These are phyloP conservation scores for Vitis riparia DNA, from an alignment of 164 flowering plant genomes.

Conservation along the genomic window DNA sequence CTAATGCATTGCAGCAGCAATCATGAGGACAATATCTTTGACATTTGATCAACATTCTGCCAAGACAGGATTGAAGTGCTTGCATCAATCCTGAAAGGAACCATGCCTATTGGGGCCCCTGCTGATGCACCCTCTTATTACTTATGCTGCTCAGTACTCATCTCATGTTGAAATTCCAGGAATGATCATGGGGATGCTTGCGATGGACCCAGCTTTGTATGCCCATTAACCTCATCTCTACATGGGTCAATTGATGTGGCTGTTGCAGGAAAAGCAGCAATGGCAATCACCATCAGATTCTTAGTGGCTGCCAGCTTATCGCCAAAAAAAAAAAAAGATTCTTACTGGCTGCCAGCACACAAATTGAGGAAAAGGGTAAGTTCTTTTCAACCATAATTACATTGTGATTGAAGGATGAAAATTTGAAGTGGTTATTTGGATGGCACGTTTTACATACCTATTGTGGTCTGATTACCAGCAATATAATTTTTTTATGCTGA, in stretches of 20 bases:
- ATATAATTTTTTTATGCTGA: too few relatives aligned
- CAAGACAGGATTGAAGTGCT: conserved; percentile 51
- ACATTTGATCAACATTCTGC: conserved; percentile 53
- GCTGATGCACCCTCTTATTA: conserved; percentile 37
- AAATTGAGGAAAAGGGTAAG: conserved; percentile 1
- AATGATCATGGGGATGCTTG: conserved; percentile 39
- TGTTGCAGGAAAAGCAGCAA: conserved; percentile 31
- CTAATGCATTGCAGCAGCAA: conserved; percentile 56
- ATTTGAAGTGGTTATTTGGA: neutral
- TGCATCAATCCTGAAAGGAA: conserved; percentile 37
- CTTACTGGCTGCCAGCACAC: neutral
- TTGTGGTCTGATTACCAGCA: too few relatives aligned
- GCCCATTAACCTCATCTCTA: conserved; percentile 38
- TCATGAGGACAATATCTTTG: conserved; percentile 54
- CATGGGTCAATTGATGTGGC: conserved; percentile 45
- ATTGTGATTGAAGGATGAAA: neutral
- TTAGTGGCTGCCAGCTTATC: conserved; percentile 2
- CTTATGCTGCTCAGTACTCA: conserved; percentile 33
- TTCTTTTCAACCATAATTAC: neutral
- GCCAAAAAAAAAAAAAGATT: too few relatives aligned
- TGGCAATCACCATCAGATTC: conserved; percentile 42
- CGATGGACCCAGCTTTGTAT: conserved; percentile 40
- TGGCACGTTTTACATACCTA: too few relatives aligned
- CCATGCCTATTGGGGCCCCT: conserved; percentile 35
- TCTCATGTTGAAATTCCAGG: conserved; percentile 42